Base-by-base conservation (phyloP, 2,329 filamentous ascomycete species). In the Aspergillus latus region DNA sequence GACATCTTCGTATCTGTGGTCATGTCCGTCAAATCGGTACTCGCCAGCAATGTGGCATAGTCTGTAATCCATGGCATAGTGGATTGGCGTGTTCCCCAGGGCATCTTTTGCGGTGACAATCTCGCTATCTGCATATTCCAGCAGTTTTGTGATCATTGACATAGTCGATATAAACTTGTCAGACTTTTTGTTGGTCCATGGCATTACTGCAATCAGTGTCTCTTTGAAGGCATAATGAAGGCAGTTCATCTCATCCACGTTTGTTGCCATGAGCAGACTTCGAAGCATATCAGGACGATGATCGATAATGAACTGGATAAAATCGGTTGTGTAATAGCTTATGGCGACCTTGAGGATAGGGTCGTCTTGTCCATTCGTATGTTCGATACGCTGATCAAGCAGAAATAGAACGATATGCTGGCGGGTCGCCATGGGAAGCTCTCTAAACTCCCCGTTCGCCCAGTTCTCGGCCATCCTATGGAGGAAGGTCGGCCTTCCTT, bases 31-130 rank as follows among this genome's bases (percentile, higher is more conserved):
- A 16, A 42, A 42, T 9, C 11, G 15, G 10, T 26, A 42, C 26
- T 40, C 26, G 2, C 13, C 11, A 3, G 21, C 16, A 7, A 50
- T 42, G 42, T 40, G 48, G 26, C 34, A 50, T 30, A 50, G 36
- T 13, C 26, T 40, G 36, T 40, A 50, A 29, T 50, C 48, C 48
- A 50, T 40, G 36, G 48, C 48, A 29, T 50, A 42, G 16, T 50
- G 48, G 37, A 50, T 50, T 16, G 48, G 48, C 2, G 48, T 50
- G 37, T 50, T 50, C 6, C 48, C 48, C 1, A 5, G 3, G 10
- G n/a, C 7, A 11, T 50, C 48, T 29, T 40, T 50, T 15, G 48
- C 48, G 15, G 37, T 40, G 7, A 50, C 11, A 2, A 28, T n/a
- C 21, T 5, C 26, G 28, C 10, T 10, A 16, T 30, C 13, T n/a